Base-by-base conservation (phyloP, 176 grass and related monocot species). In the Chloris gayana region DNA sequence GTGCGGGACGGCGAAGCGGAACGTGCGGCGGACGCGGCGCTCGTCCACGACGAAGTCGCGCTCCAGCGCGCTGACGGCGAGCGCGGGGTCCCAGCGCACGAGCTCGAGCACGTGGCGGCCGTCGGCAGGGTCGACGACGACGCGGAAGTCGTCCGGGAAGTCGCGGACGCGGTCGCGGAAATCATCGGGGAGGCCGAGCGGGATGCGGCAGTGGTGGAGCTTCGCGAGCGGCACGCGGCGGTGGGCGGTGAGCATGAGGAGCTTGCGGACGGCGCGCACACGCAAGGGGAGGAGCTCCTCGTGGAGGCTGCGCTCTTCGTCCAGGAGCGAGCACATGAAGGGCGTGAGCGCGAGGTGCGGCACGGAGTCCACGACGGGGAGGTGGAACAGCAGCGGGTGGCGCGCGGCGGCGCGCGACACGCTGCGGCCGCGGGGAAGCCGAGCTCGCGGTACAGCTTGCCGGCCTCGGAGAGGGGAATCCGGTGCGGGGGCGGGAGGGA, bases 71-170 rank as follows among this genome's bases (percentile, higher is more conserved):
- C 89, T 97, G 47, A 90, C 83, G 61, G 94, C 87, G 69, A 97
- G 91, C 9, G 83, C 34, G 0, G 87, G 85, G 76, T 94, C 89
- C 94, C 94, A 97, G 29, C 7, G 83, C 29, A 45, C 89, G 13
- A 97, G 90, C 90, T 97, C 83, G n/a, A 97, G 89, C 56, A 94
- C 77, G 27, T 97, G 89, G 29, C 83, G 87, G 39, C 80, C 89
- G 63, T 97, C 85, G 44, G 9, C 41, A 2, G 91, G 85, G 45
- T 97, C 89, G 7, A 97, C 85, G 34, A 82, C 87, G 41, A 97
- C 89, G 67, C 87, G 82, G 89, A 97, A 92, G 63, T 86, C 90
- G 19, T 88, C 80, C 1, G 91, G 83, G 76, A 90, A 94, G 39
- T 90, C 80, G 50, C 38, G 45, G 38, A 97, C 83, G 72, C 85